Conservation (phyloP, 352 stramenopile species). For the Globisporangium megalacanthum region DNA sequence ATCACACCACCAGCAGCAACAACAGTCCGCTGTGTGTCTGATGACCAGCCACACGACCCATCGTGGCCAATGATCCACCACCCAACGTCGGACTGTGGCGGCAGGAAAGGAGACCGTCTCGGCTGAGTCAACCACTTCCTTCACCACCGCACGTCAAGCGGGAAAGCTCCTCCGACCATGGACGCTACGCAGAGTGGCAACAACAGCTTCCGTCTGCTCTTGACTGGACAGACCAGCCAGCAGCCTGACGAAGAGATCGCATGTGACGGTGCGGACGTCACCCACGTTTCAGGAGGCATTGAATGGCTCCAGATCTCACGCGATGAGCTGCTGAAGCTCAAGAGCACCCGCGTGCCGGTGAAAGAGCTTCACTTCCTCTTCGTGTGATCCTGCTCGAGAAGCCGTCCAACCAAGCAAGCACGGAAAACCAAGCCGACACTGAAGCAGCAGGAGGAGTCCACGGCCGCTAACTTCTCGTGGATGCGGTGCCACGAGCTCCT, state of each 20-base stretch:
- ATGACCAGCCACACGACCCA: conserved; percentile 48
- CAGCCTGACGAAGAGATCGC: conserved; percentile 14
- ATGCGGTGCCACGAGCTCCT: conserved; percentile 49
- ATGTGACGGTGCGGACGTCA: conserved; percentile 14
- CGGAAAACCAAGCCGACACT: conserved; percentile 28
- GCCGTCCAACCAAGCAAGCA: conserved; percentile 32
- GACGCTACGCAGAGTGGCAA: neutral
- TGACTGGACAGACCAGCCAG: conserved; percentile 17
- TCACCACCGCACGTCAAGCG: conserved; percentile 12
- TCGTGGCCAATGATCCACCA: conserved; percentile 57
- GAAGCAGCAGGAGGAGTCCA: conserved; percentile 49
- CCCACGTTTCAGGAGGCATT: conserved; percentile 24
- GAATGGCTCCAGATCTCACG: conserved; percentile 64
- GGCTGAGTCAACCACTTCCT: conserved; percentile 69
- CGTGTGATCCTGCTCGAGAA: conserved; percentile 67
- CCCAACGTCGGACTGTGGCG: conserved; percentile 45
- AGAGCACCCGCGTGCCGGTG: conserved; percentile 52
- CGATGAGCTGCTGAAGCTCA: conserved; percentile 61
- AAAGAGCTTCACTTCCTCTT: conserved; percentile 74
- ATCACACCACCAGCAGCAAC: too few species aligned
- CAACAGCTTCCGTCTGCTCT: conserved; percentile 7
- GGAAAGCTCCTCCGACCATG: neutral
- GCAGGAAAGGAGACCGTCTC: conserved; percentile 43
- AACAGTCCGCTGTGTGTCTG: conserved; percentile 28
- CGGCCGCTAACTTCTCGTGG: conserved; percentile 57